These are phyloP conservation scores for Aureobasidium sp. DNA, from an alignment of 2,329 filamentous ascomycete species.

Conservation along the genomic window DNA sequence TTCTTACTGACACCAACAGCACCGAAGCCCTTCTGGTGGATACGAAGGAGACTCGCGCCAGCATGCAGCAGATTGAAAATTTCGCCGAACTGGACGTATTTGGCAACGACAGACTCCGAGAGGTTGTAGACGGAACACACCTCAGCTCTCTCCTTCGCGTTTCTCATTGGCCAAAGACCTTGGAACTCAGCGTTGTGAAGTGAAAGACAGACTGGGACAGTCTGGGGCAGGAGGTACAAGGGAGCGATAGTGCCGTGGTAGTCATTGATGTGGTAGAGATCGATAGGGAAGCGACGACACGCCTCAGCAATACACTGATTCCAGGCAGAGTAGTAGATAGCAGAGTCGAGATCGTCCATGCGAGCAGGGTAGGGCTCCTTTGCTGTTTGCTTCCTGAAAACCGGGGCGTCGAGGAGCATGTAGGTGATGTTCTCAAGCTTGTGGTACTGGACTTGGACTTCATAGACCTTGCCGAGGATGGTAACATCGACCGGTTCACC, in stretches of 20 bases:
- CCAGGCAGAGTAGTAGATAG: constrained; percentile 62
- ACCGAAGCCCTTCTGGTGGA: constrained; percentile 60
- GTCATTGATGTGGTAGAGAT: constrained; percentile 60
- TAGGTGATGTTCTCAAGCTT: constrained; percentile 57
- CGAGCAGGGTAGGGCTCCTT: constrained; percentile 56
- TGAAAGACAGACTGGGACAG: constrained; percentile 53
- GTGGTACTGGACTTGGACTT: constrained; percentile 57
- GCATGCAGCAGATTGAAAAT: constrained; percentile 61
- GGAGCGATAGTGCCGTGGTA: constrained; percentile 57
- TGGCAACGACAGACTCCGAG: constrained; percentile 45
- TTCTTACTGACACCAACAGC: constrained; percentile 61
- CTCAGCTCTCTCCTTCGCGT: constrained; percentile 51
- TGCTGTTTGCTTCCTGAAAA: constrained; percentile 56
- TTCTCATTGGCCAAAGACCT: constrained; percentile 59
- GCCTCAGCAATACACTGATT: constrained; percentile 60
- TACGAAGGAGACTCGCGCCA: constrained; percentile 55
- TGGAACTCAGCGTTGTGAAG: constrained; percentile 64
- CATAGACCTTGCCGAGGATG: constrained; percentile 52
- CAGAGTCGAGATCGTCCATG: constrained; percentile 61
- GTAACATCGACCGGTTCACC: constrained; percentile 55
- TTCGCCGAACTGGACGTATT: constrained; percentile 59
- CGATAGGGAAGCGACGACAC: constrained; percentile 52
- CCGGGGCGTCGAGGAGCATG: constrained; percentile 56
- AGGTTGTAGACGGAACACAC: constrained; percentile 59
- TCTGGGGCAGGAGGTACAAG: constrained; percentile 54